A percentile compares a stretch with the other conserved stretches of the same genome.
Conservation (phyloP, 2,329 filamentous ascomycete genomes). For the Fusarium nisikadoi region DNA sequence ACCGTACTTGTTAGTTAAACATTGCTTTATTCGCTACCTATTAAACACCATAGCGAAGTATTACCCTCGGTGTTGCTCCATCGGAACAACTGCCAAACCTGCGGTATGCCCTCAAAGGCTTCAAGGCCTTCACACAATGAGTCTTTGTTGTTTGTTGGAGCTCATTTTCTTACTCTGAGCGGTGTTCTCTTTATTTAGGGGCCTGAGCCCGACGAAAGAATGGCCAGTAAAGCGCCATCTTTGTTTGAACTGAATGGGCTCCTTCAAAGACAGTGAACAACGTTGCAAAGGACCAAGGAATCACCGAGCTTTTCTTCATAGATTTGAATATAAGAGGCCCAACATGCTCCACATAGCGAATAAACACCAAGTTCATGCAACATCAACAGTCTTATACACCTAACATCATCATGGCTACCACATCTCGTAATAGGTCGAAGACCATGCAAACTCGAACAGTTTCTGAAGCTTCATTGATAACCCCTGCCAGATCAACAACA, state of each 20-base stretch:
- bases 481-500: background rate
- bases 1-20: background rate
- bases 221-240: background rate
- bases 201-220: background rate
- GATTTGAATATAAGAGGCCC: background rate
- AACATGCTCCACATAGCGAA: background rate
- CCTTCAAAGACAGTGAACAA: background rate
- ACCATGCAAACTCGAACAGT: background rate
- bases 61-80: background rate
- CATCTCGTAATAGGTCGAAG: background rate
- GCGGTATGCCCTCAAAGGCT: background rate
- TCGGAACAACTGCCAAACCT: background rate
- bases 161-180: background rate
- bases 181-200: background rate
- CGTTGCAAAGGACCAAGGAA: background rate
- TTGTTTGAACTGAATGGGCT: background rate
- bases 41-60: background rate
- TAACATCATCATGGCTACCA: slow-evolving; percentile 4
- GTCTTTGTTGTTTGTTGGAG: background rate
- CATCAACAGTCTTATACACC: background rate
- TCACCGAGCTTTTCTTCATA: background rate
- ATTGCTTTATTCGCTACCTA: background rate
- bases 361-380: background rate
- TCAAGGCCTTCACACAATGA: background rate
- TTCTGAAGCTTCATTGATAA: background rate